A percentile compares a stretch with the other conserved stretches of the same genome.
These are phyloP conservation scores for Elsinoe fawcettii DNA, from an alignment of 2,329 filamentous ascomycete genomes.

Conservation along the genomic window DNA sequence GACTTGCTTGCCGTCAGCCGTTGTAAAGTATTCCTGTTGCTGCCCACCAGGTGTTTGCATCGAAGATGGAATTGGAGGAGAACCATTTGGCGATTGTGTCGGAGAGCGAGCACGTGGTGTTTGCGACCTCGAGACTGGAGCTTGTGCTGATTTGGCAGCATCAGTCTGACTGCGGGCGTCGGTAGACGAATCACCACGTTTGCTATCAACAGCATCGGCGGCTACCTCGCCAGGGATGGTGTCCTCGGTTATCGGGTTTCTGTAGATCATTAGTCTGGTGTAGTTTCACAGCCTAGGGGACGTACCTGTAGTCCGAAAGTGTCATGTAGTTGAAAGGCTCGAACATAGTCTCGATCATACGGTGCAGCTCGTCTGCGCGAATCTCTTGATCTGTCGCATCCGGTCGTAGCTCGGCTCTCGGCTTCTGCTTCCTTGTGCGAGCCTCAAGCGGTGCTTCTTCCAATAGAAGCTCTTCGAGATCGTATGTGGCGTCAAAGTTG, in stretches of 20 bases:
- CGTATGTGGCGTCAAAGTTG: slow-evolving; percentile 97
- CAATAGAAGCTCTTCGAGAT: slow-evolving; percentile 83
- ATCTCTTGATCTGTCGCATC: slow-evolving; percentile 95
- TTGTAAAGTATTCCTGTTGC: slow-evolving; percentile 24
- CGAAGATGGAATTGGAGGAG: slow-evolving; percentile 35
- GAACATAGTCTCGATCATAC: slow-evolving; percentile 89
- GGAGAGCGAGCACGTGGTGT: slow-evolving; percentile 36
- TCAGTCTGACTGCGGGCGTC: neutral
- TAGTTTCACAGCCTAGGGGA: neutral
- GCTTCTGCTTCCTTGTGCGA: slow-evolving; percentile 84
- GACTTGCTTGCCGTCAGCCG: slow-evolving; percentile 13
- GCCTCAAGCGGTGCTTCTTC: slow-evolving; percentile 95
- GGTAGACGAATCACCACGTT: slow-evolving; percentile 10
- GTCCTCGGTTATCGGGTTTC: slow-evolving; percentile 16
- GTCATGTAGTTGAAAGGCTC: slow-evolving; percentile 91
- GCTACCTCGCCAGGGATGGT: slow-evolving; percentile 1
- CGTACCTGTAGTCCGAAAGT: slow-evolving; percentile 61
- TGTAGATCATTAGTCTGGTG: neutral
- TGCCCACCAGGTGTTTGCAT: slow-evolving; percentile 13
- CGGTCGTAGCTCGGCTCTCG: slow-evolving; percentile 80
- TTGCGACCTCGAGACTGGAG: slow-evolving; percentile 29
- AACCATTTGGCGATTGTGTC: slow-evolving; percentile 42
- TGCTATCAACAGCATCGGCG: slow-evolving; percentile 8
- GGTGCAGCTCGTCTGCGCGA: slow-evolving; percentile 84
- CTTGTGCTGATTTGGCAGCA: slow-evolving; percentile 4